These are phyloP conservation scores for Hanseniaspora uvarum DNA, from an alignment of 1,139 yeast species.

Conservation along the genomic window DNA sequence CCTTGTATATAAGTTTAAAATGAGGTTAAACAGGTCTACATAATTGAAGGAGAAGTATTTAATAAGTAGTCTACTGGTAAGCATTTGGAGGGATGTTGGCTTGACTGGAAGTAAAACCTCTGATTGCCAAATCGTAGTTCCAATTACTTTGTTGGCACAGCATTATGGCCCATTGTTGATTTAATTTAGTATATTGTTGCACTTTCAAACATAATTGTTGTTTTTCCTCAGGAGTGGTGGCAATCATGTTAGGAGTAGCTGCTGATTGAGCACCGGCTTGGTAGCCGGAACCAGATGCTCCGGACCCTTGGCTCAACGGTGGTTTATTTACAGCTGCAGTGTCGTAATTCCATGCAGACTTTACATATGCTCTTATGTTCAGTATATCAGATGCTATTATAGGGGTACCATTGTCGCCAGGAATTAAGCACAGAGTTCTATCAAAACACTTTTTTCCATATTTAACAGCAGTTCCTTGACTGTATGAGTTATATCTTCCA, in stretches of 20 bases:
- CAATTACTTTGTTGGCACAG: conserved; percentile 82
- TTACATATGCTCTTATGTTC: conserved; percentile 54
- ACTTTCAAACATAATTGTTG: conserved; percentile 57
- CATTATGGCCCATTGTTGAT: conserved; percentile 68
- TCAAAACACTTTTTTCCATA: conserved; percentile 69
- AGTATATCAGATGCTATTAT: conserved; percentile 78
- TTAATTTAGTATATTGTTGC: conserved; percentile 64
- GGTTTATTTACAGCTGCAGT: conserved; percentile 22
- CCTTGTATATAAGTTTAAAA: no score
- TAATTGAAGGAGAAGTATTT: no score
- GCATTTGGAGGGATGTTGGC: conserved; percentile 53
- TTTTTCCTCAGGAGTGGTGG: conserved; percentile 35
- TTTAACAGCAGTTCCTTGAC: conserved; percentile 34
- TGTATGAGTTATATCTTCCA: conserved; percentile 25
- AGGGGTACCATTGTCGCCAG: conserved; percentile 52
- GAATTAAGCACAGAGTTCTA: conserved; percentile 69
- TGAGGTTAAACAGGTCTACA: no score
- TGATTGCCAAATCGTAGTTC: conserved; percentile 62
- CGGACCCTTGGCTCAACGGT: background rate
- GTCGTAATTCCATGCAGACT: conserved; percentile 46
- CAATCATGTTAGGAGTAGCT: conserved; percentile 16
- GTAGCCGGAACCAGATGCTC: conserved; percentile 3
- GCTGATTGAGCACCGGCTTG: conserved; percentile 9
- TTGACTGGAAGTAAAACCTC: conserved; percentile 58
- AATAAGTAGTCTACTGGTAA: conserved; percentile 29